Percentiles rank a stretch among this genome's conserved stretches.
Evolutionary conservation across 345 rosid species (phyloP).

Genomic region (Populus euphratica): DNA sequence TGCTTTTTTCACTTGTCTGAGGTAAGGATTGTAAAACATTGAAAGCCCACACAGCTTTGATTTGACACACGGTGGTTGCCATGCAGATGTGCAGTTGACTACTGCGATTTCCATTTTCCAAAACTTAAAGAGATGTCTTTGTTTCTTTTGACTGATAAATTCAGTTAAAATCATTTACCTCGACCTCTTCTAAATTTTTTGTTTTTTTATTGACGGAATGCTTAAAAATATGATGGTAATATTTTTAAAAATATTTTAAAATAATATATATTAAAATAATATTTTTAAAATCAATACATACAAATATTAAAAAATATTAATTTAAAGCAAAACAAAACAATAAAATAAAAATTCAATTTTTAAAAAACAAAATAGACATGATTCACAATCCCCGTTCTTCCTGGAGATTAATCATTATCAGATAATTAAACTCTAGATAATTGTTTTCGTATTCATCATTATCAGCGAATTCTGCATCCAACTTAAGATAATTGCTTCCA

Average conservation of each 20-base stretch:
- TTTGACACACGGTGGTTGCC: neutral
- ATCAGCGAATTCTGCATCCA: neutral
- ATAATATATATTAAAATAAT: too few species aligned
- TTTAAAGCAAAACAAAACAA: too few species aligned
- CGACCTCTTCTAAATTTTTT: neutral
- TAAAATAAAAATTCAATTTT: too few species aligned
- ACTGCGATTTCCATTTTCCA: neutral
- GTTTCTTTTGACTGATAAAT: neutral
- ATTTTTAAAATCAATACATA: too few species aligned
- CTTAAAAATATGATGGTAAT: too few species aligned
- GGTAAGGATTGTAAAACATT: neutral
- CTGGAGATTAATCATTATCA: too few species aligned
- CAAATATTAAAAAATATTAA: too few species aligned
- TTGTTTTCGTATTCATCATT: neutral
- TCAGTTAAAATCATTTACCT: neutral
- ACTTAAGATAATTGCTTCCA: neutral
- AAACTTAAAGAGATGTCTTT: neutral
- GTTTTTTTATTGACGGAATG: too few species aligned
- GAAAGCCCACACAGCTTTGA: neutral
- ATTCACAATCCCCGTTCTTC: neutral
- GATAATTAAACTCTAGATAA: too few species aligned
- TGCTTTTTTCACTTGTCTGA: neutral
- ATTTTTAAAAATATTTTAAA: too few species aligned
- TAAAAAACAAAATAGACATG: neutral
- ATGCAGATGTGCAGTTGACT: neutral